phyloP scores from a whole-genome alignment of 106 monocot species.

The Allium sativum region DNA sequence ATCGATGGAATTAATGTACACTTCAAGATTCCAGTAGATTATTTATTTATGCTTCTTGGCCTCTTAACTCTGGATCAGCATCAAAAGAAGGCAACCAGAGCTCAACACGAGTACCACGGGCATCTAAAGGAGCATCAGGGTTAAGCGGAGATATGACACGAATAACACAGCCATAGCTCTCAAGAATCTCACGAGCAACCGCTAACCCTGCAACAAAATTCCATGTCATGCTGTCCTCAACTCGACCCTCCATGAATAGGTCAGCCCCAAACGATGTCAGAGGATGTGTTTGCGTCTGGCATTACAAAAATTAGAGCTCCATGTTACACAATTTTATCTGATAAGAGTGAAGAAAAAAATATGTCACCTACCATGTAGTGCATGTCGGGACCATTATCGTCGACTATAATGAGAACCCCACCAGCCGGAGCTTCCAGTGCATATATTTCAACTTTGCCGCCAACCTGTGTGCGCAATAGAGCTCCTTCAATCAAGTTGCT shows the following conservation, averaged over 20 bases:
- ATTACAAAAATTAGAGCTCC: neutral
- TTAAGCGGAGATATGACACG: slow-evolving; percentile 59
- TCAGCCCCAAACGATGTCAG: slow-evolving; percentile 68
- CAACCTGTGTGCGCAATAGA: slow-evolving; percentile 55
- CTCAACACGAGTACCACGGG: slow-evolving; percentile 71
- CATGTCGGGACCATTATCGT: slow-evolving; percentile 94
- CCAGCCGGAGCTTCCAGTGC: slow-evolving; percentile 68
- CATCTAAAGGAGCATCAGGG: slow-evolving; percentile 46
- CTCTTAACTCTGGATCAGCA: slow-evolving; percentile 1
- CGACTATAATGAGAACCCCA: slow-evolving; percentile 67
- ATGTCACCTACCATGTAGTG: slow-evolving; percentile 70
- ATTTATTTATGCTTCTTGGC: too few species aligned
- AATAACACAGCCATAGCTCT: slow-evolving; percentile 79
- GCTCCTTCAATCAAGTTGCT: slow-evolving; percentile 94
- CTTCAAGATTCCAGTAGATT: too few species aligned
- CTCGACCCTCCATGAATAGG: slow-evolving; percentile 42
- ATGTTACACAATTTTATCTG: neutral
- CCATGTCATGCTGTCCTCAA: slow-evolving; percentile 87
- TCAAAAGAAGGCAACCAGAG: slow-evolving; percentile 59
- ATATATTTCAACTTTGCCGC: slow-evolving; percentile 59
- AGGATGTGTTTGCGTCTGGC: slow-evolving; percentile 75
- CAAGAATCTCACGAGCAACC: slow-evolving; percentile 82
- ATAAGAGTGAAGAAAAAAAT: neutral
- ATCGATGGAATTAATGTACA: too few species aligned
- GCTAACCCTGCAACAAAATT: slow-evolving; percentile 82